These are phyloP conservation scores for Sugiyamaella chiloensis DNA, from an alignment of 805 yeast species.

Conservation along the genomic window DNA sequence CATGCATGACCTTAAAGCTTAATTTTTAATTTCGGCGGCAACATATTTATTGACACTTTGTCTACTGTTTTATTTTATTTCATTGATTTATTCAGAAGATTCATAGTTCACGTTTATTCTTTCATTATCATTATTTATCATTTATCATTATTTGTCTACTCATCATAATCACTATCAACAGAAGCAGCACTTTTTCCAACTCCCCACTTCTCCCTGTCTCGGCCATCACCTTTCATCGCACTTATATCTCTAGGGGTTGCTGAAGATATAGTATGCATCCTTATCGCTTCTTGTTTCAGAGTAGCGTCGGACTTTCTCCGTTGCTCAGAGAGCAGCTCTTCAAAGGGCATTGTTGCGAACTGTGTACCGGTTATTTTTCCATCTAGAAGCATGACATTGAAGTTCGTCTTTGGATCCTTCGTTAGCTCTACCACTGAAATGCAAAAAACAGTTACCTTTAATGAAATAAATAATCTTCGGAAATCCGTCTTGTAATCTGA, in stretches of 20 bases:
- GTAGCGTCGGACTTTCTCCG: slow-evolving; percentile 27
- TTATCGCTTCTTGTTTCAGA: slow-evolving; percentile 28
- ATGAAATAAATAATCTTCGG: slow-evolving; percentile 29
- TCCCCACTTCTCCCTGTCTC: slow-evolving; percentile 43
- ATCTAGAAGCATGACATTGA: slow-evolving; percentile 23
- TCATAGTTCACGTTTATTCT: not conserved
- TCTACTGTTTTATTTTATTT: too few relatives aligned
- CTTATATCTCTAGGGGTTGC: slow-evolving; percentile 33
- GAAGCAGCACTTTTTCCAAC: slow-evolving; percentile 39
- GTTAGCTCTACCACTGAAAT: slow-evolving; percentile 4
- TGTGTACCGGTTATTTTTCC: slow-evolving; percentile 28
- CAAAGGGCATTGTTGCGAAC: slow-evolving; percentile 31
- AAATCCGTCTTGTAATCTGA: slow-evolving; percentile 29
- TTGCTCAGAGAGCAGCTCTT: slow-evolving; percentile 29
- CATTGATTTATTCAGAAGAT: too few relatives aligned
- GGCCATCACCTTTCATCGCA: slow-evolving; percentile 39
- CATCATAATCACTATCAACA: slow-evolving; percentile 13
- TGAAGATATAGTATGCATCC: slow-evolving; percentile 28
- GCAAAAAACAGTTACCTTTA: slow-evolving; percentile 21
- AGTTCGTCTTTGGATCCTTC: slow-evolving; percentile 24
- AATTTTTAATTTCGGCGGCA: too few relatives aligned
- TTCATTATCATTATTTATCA: not conserved
- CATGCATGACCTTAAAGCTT: too few relatives aligned
- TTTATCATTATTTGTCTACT: not conserved
- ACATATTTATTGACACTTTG: too few relatives aligned